These are phyloP conservation scores for Beauveria sp. DNA, from an alignment of 2,329 filamentous ascomycete genomes.

Conservation along the genomic window DNA sequence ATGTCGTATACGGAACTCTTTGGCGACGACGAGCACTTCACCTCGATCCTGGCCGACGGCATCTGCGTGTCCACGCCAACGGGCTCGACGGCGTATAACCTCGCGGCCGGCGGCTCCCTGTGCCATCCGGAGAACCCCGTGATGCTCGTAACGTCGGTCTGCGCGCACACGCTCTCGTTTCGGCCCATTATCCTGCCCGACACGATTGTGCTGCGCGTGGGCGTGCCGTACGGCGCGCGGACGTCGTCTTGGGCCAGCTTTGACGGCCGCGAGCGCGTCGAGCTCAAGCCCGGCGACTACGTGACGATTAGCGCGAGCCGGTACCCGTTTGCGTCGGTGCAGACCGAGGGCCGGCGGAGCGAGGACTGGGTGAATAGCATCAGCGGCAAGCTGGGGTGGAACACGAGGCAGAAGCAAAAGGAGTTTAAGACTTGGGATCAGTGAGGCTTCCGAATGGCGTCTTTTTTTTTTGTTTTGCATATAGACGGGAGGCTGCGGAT, in stretches of 20 bases:
- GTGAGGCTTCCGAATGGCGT: conserved; percentile 12
- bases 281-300: conserved; percentile 71
- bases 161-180: conserved; percentile 90
- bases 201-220: conserved; percentile 85
- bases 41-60: conserved; percentile 85
- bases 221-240: conserved; percentile 88
- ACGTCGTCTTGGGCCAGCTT: conserved; percentile 96
- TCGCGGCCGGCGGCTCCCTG: conserved; percentile 88
- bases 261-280: conserved; percentile 83
- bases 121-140: conserved; percentile 96
- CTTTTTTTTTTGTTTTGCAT: background rate
- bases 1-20: conserved; percentile 92
- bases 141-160: conserved; percentile 89
- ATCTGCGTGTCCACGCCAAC: conserved; percentile 92
- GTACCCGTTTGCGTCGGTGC: conserved; percentile 72
- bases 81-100: conserved; percentile 90
- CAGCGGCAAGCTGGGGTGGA: conserved; percentile 72
- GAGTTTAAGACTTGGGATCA: conserved; percentile 42
- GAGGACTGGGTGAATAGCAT: conserved; percentile 83
- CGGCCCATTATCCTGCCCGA: conserved; percentile 94
- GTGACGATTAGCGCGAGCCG: conserved; percentile 75
- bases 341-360: conserved; percentile 58
- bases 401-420: conserved; percentile 72
- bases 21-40: conserved; percentile 92
- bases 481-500: background rate